A percentile compares a stretch with the other conserved stretches of the same genome.
phyloP scores from a whole-genome alignment of 345 rosid species.

The Boechera retrofracta region DNA sequence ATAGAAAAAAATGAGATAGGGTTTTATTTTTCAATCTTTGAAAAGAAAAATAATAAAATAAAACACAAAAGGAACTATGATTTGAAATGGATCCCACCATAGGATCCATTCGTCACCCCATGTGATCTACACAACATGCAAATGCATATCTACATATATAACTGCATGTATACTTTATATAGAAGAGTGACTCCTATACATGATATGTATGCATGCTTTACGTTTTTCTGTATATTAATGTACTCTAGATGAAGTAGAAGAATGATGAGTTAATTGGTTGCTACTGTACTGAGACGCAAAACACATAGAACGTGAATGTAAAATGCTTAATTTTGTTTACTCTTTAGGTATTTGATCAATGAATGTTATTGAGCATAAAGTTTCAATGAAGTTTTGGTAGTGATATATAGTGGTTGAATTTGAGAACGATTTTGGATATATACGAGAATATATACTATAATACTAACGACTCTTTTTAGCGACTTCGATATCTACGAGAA shows the following conservation, averaged over 20 bases:
- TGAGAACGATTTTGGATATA: too few relatives aligned
- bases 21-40: not conserved
- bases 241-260: conserved; percentile 6
- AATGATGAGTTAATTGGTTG: not conserved
- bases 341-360: too few relatives aligned
- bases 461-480: too few relatives aligned
- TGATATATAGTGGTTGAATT: too few relatives aligned
- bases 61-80: conserved; percentile 14
- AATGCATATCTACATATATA: not conserved
- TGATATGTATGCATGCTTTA: not conserved
- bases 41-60: not conserved
- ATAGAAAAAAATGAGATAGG: not conserved
- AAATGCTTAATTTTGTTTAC: too few relatives aligned
- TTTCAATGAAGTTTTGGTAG: not conserved
- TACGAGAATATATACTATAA: too few relatives aligned
- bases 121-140: conserved; percentile 37
- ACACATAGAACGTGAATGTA: not conserved
- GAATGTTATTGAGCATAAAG: not conserved
- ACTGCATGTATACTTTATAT: not conserved
- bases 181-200: too few relatives aligned
- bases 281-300: not conserved
- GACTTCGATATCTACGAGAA: too few relatives aligned
- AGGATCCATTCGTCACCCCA: conserved; percentile 34
- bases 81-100: conserved; percentile 31
- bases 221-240: not conserved